Evolutionary conservation across 441 rosid species (phyloP), one percentile per base, ranked within the genome.

Genomic region (Daphne laureola): DNA sequence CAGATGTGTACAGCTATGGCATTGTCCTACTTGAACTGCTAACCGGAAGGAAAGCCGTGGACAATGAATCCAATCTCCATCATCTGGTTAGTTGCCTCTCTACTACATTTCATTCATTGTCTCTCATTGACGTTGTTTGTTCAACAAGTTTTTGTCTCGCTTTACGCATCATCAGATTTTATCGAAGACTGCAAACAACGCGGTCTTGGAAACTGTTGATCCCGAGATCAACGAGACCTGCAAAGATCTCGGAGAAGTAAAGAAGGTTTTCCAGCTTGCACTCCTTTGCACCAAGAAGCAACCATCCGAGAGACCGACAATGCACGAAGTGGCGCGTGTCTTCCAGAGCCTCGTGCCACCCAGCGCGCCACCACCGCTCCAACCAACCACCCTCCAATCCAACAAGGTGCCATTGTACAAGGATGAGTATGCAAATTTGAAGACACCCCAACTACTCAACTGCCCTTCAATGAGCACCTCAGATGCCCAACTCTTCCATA

Each of bases 381-480:
- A 70, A 26, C 57, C 66, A 0, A 63, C 68, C 3, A 53, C 68
- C 0, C 67, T 72, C 12, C 63, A 80, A 1, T 62, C 88, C 3
- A 63, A 78, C 8, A 73, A 76, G 52, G 67, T 62, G 14, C 72
- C 84, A 1, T 83, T 82, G 74, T 87, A 87, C 63, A 75, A 67
- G 57, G 97, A 93, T 49, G 93, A 90, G 73, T 83, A 87, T 61
- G 87, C 97, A 43, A 85, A 87, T 70, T 86, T 93, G 40, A 93
- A 84, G 76, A 64, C 91, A 53, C 86, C 99, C n/a, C 91, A 87
- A 63, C 40, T 80, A 73, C 75, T 87, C 16, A 83, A 80, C 35
- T 90, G 86, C 48, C 84, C 96, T n/a, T 79, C 97, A 1, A 87
- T 87, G 86, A 87, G 97, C 81, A 81, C 96, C 35, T 83, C 97